Percentiles rank a stretch among this genome's conserved stretches.
Evolutionary conservation across 1,139 yeast species (phyloP).

Genomic region (Zygoascus hellenicus): DNA sequence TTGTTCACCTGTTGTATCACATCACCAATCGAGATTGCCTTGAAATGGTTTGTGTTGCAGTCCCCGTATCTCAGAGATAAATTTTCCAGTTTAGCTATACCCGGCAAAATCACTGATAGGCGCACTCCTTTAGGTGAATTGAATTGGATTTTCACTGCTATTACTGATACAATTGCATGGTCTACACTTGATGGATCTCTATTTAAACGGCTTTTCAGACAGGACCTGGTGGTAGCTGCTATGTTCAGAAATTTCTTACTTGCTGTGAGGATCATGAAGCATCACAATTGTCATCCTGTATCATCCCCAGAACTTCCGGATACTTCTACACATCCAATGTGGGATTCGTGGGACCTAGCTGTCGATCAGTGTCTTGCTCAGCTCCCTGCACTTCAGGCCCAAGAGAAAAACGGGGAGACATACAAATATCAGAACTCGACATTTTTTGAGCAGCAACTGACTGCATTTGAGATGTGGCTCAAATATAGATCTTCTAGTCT

Average conservation of each 20-base stretch:
- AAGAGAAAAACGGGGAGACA: slow-evolving; percentile 26
- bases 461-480: slow-evolving; percentile 95
- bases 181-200: slow-evolving; percentile 81
- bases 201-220: slow-evolving; percentile 85
- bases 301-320: slow-evolving; percentile 93
- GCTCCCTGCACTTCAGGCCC: slow-evolving; percentile 34
- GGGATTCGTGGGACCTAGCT: slow-evolving; percentile 99
- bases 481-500: slow-evolving; percentile 70
- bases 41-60: slow-evolving; percentile 87
- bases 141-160: slow-evolving; percentile 97
- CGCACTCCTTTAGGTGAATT: slow-evolving; percentile 94
- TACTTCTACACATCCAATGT: slow-evolving; percentile 77
- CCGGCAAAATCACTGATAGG: slow-evolving; percentile 88
- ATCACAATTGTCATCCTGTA: slow-evolving; percentile 87
- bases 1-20: slow-evolving; percentile 91
- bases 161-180: slow-evolving; percentile 98
- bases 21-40: slow-evolving; percentile 91
- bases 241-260: slow-evolving; percentile 83
- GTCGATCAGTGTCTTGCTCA: slow-evolving; percentile 83
- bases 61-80: slow-evolving; percentile 39
- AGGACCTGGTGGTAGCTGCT: slow-evolving; percentile 95
- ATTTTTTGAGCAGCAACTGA: slow-evolving; percentile 90
- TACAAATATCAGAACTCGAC: slow-evolving; percentile 77
- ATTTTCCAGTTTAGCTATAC: slow-evolving; percentile 46
- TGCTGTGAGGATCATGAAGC: slow-evolving; percentile 93